Evolutionary conservation across 2,329 filamentous ascomycete genomes (phyloP).

Genomic region (Scedosporium boydii): DNA sequence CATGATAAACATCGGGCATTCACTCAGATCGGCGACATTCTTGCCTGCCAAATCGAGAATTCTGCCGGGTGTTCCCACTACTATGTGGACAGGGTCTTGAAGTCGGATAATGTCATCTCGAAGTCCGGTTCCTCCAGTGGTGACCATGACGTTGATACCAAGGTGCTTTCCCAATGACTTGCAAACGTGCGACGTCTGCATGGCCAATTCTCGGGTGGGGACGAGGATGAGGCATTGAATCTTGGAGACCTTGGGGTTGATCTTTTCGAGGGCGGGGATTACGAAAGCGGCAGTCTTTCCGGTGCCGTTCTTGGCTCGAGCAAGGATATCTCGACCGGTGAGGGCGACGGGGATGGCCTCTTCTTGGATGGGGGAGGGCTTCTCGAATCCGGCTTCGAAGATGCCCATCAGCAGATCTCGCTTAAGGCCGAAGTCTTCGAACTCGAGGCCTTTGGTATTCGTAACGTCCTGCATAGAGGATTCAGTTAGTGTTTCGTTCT

Average conservation of each 20-base stretch:
- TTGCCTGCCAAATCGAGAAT: constrained; percentile 95
- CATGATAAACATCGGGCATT: constrained; percentile 98
- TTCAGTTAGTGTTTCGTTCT: neutral
- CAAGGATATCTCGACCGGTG: constrained; percentile 89
- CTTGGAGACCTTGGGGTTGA: constrained; percentile 94
- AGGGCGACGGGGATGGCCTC: constrained; percentile 95
- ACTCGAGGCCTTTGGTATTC: constrained; percentile 93
- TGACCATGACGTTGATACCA: constrained; percentile 98
- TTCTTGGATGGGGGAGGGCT: constrained; percentile 98
- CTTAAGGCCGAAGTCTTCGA: constrained; percentile 94
- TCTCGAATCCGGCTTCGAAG: constrained; percentile 97
- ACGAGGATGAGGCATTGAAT: constrained; percentile 95
- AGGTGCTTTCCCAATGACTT: constrained; percentile 97
- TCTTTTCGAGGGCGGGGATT: constrained; percentile 87
- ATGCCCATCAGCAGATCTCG: constrained; percentile 97
- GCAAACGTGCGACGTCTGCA: constrained; percentile 98
- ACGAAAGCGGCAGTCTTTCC: constrained; percentile 98
- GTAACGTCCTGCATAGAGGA: constrained; percentile 70
- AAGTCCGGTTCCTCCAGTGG: constrained; percentile 87
- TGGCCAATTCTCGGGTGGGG: constrained; percentile 89
- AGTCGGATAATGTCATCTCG: constrained; percentile 95
- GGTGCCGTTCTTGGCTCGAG: constrained; percentile 95
- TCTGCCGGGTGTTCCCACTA: constrained; percentile 92
- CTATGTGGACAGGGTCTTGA: constrained; percentile 89
- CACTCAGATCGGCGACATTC: constrained; percentile 88